phyloP scores from a whole-genome alignment of 768 basidiomycete species.

The Trametes gibbosa region DNA sequence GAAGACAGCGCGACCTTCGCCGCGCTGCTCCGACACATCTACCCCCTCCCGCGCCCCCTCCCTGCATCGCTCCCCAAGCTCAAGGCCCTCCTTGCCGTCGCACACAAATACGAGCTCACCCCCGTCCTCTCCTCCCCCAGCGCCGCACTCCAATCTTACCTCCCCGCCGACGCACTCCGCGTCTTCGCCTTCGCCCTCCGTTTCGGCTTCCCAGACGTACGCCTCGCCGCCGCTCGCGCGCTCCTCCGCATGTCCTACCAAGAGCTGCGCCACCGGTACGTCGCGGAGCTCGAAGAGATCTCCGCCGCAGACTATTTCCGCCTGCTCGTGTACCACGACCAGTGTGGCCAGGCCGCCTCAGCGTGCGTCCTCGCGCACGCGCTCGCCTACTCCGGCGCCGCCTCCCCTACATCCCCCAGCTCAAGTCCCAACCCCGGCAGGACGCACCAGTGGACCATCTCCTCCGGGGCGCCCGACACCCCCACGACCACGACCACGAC shows the following conservation, averaged over 20 bases:
- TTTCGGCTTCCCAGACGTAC: constrained; percentile 4
- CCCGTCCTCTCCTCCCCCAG: not conserved
- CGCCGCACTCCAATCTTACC: not conserved
- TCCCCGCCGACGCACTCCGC: constrained; percentile 7
- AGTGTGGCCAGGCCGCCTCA: constrained; percentile 32
- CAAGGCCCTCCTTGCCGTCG: constrained; percentile 6
- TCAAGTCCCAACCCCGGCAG: not conserved
- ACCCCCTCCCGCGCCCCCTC: constrained; percentile 9
- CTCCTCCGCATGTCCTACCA: constrained; percentile 9
- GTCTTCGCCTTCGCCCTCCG: constrained; percentile 16
- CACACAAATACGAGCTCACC: constrained; percentile 11
- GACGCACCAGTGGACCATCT: constrained; percentile 2
- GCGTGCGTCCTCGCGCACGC: constrained; percentile 4
- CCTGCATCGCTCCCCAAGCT: not conserved
- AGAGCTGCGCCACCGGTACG: constrained; percentile 22
- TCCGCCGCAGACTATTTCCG: constrained; percentile 40
- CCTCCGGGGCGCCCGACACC: not conserved
- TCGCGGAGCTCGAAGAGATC: constrained; percentile 40
- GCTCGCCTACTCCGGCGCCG: constrained; percentile 5
- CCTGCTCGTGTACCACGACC: constrained; percentile 40
- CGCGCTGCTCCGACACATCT: constrained; percentile 24
- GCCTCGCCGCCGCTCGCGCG: constrained; percentile 5
- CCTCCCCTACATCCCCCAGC: not conserved
- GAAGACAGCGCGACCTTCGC: constrained; percentile 24
- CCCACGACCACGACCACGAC: not conserved